Evolutionary conservation across 352 stramenopile genomes (phyloP), one percentile per base, ranked within the genome.

Genomic region (Phytophthora chlamydospora): DNA sequence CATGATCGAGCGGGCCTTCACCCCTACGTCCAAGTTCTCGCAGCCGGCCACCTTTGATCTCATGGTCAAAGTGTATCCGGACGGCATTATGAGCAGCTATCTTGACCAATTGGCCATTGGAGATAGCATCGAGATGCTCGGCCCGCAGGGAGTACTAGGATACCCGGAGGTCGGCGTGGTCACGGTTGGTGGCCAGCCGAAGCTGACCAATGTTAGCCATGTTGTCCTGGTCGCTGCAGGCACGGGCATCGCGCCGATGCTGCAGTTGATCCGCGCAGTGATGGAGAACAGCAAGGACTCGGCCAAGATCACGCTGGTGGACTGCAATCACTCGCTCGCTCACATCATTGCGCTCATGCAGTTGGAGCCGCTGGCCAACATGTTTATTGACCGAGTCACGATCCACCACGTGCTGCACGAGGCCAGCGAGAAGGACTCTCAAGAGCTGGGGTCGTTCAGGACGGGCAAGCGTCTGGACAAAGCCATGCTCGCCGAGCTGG

Each of bases 201-300:
- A 86, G 38, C 36, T 86, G 32, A 67, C 45, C 11, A 66, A 68
- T 50, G 76, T 81, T 16, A 64, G 54, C n/a, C 82, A 96, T 42
- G 56, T 93, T 29, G 82, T 91, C 34, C 69, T 95, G 54, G 57
- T 96, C 60, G 84, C 87, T 49, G 87, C 78, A 0, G 87, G 87
- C 6, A 93, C 76, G 17, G 87, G 87, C 49, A 91, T 96, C 54
- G 78, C 85, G 8, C 87, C 87, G 0, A 93, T 96, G 85, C 82
- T 96, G 27, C 83, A 94, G 60, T 53, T 96, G 27, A 77, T 95
- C 31, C 83, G 85, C 19, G 77, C 77, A 6, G 68, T 83, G 29
- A 75, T 94, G 45, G 84, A 94, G 54, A 79, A 75, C 29, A 54
- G 16, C 6, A 68, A 74, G 27, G 81, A 91, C 46, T 51, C 51